Evolutionary conservation across 1,284 basidiomycete genomes (phyloP).

Genomic region (Hortiboletus rubellus): DNA sequence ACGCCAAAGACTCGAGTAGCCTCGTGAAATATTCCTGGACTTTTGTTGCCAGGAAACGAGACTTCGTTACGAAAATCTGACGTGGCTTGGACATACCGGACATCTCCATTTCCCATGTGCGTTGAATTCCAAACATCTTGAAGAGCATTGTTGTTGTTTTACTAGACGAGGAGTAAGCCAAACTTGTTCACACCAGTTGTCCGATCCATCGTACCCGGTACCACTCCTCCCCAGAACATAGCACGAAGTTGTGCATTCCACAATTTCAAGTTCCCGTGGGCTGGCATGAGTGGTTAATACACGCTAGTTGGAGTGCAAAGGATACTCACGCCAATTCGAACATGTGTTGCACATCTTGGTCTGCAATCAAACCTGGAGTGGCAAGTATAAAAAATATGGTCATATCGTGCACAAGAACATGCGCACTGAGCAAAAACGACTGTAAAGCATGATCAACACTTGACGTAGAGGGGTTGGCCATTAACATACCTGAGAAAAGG

Average conservation of each 20-base stretch:
- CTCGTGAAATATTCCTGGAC: conserved; percentile 66
- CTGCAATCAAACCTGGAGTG: conserved; percentile 44
- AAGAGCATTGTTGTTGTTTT: conserved; percentile 77
- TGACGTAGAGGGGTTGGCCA: background rate
- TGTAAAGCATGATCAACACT: conserved; percentile 20
- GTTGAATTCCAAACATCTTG: conserved; percentile 69
- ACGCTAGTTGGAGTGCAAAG: conserved; percentile 4
- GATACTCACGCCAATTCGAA: conserved; percentile 56
- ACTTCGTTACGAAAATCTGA: conserved; percentile 75
- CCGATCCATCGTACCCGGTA: conserved; percentile 52
- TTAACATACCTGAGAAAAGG: conserved; percentile 51
- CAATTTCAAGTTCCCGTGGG: conserved; percentile 57
- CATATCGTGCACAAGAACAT: background rate
- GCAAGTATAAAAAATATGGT: conserved; percentile 7
- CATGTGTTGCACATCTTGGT: conserved; percentile 48
- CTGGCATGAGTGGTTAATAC: conserved; percentile 34
- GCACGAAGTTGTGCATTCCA: conserved; percentile 60
- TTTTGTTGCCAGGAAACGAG: conserved; percentile 59
- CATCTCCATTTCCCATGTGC: conserved; percentile 42
- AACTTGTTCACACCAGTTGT: background rate
- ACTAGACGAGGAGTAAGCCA: conserved; percentile 35
- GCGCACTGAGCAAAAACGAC: conserved; percentile 55
- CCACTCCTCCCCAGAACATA: conserved; percentile 73
- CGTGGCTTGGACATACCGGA: conserved; percentile 44
- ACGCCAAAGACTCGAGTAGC: conserved; percentile 48